Evolutionary conservation across 208 protist genomes (phyloP).

Genomic region (Tritrichomonas foetus): DNA sequence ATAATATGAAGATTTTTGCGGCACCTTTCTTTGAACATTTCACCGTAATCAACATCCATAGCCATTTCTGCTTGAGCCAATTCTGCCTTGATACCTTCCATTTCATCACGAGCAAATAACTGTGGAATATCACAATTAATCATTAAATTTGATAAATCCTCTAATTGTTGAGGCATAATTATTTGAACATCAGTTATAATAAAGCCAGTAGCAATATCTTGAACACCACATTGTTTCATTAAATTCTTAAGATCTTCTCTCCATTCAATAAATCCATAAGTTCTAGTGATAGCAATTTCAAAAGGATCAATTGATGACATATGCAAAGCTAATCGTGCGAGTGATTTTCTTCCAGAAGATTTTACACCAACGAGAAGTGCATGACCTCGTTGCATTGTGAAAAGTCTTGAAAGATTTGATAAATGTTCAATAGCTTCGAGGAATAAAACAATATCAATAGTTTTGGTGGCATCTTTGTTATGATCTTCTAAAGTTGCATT

Average conservation of each 20-base stretch:
- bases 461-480: conserved; percentile 76
- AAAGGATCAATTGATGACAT: conserved; percentile 63
- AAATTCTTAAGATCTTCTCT: conserved; percentile 56
- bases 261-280: conserved; percentile 70
- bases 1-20: conserved; percentile 85
- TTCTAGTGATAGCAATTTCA: conserved; percentile 35
- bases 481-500: conserved; percentile 75
- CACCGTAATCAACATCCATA: conserved; percentile 76
- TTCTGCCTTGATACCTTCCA: conserved; percentile 46
- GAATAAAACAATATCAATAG: conserved; percentile 90
- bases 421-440: conserved; percentile 85
- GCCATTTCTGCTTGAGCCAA: conserved; percentile 65
- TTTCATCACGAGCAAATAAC: conserved; percentile 83
- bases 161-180: conserved; percentile 83
- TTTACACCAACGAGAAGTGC: conserved; percentile 84
- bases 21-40: conserved; percentile 86
- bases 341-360: conserved; percentile 84
- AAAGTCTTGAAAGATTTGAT: conserved; percentile 80
- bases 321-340: conserved; percentile 84
- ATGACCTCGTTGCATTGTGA: conserved; percentile 87
- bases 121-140: conserved; percentile 90
- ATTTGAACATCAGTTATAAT: conserved; percentile 87
- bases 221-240: conserved; percentile 64
- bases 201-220: conserved; percentile 82
- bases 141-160: conserved; percentile 94